Percentiles rank a stretch among this genome's conserved stretches.
phyloP scores from a whole-genome alignment of 495 filamentous ascomycete species.

The Aspergillus campestris region DNA sequence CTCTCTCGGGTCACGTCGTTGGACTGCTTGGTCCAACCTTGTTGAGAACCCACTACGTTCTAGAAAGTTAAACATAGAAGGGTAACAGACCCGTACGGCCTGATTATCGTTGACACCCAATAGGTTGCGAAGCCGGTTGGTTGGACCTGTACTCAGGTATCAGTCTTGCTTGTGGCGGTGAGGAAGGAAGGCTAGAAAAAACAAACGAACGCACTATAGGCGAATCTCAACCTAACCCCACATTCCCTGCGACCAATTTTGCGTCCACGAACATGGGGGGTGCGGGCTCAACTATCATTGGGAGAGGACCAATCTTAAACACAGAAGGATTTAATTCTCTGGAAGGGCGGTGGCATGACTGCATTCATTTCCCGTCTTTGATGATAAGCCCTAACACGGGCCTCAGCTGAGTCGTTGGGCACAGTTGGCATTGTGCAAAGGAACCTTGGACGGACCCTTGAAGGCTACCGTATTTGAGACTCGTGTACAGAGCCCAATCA shows the following conservation, averaged over 20 bases:
- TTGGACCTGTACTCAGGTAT: conserved; percentile 20
- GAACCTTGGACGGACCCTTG: background rate
- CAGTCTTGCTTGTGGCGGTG: conserved; percentile 35
- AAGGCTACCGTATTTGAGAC: no score
- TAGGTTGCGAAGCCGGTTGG: conserved; percentile 21
- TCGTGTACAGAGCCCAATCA: no score
- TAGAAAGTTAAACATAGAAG: conserved; percentile 8
- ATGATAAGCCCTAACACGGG: background rate
- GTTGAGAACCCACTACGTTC: conserved; percentile 10
- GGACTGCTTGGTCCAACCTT: conserved; percentile 4
- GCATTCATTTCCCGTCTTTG: background rate
- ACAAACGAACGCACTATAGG: conserved; percentile 24
- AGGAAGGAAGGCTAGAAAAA: conserved; percentile 10
- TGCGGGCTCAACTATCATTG: conserved; percentile 5
- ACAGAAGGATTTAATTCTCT: background rate
- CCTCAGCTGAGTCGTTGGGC: conserved; percentile 7
- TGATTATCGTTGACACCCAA: conserved; percentile 8
- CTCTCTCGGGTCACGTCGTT: background rate
- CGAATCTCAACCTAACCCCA: conserved; percentile 30
- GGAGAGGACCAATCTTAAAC: background rate
- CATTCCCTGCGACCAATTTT: conserved; percentile 15
- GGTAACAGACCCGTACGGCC: conserved; percentile 1
- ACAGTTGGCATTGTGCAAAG: conserved; percentile 1
- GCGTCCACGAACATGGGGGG: conserved; percentile 8
- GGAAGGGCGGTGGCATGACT: background rate